These are phyloP conservation scores for Carex arenaria DNA, from an alignment of 202 grass and related monocot genomes.

Conservation along the genomic window DNA sequence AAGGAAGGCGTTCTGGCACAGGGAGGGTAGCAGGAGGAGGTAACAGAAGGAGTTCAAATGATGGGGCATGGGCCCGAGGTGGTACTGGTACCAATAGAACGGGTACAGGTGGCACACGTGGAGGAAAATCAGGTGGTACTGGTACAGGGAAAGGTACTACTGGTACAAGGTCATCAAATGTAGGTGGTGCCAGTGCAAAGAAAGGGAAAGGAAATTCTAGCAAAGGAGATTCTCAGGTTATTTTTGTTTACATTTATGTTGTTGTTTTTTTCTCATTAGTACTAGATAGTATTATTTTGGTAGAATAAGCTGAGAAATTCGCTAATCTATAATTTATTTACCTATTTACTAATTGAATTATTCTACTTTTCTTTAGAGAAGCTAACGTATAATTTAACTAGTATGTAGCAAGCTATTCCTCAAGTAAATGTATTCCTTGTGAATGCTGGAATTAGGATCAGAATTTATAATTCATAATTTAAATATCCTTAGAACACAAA, in stretches of 20 bases:
- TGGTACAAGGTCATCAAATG: constrained; percentile 41
- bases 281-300: neutral
- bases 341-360: neutral
- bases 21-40: constrained; percentile 25
- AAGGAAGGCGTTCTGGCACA: constrained; percentile 51
- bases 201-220: constrained; percentile 83
- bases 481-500: neutral
- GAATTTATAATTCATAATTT: neutral
- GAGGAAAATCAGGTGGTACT: constrained; percentile 43
- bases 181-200: constrained; percentile 23
- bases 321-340: neutral
- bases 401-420: neutral
- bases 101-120: constrained; percentile 48
- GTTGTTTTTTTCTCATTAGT: neutral
- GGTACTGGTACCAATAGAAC: constrained; percentile 42
- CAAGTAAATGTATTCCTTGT: neutral
- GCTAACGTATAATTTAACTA: neutral
- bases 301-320: neutral
- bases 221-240: constrained; percentile 76
- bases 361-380: neutral
- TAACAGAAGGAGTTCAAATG: constrained; percentile 24
- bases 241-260: constrained; percentile 2
- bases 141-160: constrained; percentile 46
- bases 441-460: neutral
- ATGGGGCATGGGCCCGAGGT: constrained; percentile 80